Evolutionary conservation across 176 grass and related monocot genomes (phyloP).

Genomic region (Aegilops sharonensis): DNA sequence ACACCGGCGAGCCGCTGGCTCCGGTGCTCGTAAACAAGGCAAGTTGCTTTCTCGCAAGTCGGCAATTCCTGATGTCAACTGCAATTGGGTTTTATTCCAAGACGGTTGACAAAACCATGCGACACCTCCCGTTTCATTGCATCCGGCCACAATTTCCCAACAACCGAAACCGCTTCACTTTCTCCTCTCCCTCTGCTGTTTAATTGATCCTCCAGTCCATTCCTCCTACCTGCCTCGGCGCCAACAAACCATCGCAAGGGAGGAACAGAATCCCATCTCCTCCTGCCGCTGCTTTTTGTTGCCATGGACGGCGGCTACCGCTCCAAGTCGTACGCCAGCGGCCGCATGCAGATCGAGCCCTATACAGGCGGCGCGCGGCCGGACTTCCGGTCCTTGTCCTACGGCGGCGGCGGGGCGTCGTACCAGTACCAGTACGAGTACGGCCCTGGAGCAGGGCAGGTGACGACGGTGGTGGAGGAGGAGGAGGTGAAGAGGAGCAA

Average conservation of each 20-base stretch:
- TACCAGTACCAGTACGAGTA: conserved; percentile 47
- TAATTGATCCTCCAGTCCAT: neutral
- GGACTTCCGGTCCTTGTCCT: conserved; percentile 45
- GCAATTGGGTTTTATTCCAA: neutral
- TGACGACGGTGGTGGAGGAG: neutral
- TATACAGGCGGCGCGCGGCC: conserved; percentile 47
- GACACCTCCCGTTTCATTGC: neutral
- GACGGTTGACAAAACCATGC: neutral
- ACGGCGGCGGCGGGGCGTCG: conserved; percentile 8
- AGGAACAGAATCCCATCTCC: neutral
- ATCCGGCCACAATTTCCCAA: neutral
- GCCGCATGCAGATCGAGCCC: conserved; percentile 60
- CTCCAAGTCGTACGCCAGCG: conserved; percentile 66
- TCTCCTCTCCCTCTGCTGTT: neutral
- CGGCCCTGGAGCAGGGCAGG: neutral
- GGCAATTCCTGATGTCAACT: neutral
- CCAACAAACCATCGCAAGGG: neutral
- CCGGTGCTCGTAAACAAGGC: neutral
- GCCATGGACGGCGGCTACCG: conserved; percentile 43
- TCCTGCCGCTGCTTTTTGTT: neutral
- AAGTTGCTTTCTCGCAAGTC: conserved; percentile 11
- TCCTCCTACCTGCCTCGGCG: neutral
- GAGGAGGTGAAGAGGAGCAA: conserved; percentile 34
- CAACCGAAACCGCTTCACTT: neutral
- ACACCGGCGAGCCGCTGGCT: neutral